Evolutionary conservation across 257 asterid species (phyloP), one percentile per base, ranked within the genome.

Genomic region (Fraxinus quadrangulata): DNA sequence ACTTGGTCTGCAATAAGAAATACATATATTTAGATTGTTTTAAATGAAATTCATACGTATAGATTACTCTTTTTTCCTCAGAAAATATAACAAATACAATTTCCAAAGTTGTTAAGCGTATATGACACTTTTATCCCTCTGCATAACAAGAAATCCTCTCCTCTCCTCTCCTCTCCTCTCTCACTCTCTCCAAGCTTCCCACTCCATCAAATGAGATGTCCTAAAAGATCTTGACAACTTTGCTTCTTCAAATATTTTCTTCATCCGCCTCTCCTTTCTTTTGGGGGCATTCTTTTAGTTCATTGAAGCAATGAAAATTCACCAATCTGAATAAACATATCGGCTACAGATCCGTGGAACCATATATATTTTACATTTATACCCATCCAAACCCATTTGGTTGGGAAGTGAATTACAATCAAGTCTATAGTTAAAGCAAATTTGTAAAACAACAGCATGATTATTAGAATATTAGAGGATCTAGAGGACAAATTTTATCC

Each of bases 1-100:
- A 56, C 72, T 69, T n/a, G 36, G 42, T 66, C 61, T 51, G 39
- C 59, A 72, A 61, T 23, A 40, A 37, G 71, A 74, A 14, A 33
- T 63, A 71, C 73, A 39, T 21, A 28, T 24, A 39, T 67, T 54
- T 10, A 66, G 70, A 66, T 14, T 51, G 56, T 54, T 49, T 51
- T 33, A 47, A 72, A 49, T 39, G 42, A 49, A 71, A 74, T 19
- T 65, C 69, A 71, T 72, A 51, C 14, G 36, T 26, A 59, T 17
- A 59, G 10, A 45, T 31, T 61, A 16, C 39, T 71, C 51, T 34
- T 33, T 68, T 65, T 77, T 33, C 33, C 45, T 17, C 42, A 28
- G 42, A 13, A 17, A 72, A 68, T 24, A 73, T 13, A 33, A 72
- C 12, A 63, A 63, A 10, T 24, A 23, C 69, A 63, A 63, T 63